Conservation (phyloP, 2,329 filamentous ascomycete species). For the Seiridium unicorne region DNA sequence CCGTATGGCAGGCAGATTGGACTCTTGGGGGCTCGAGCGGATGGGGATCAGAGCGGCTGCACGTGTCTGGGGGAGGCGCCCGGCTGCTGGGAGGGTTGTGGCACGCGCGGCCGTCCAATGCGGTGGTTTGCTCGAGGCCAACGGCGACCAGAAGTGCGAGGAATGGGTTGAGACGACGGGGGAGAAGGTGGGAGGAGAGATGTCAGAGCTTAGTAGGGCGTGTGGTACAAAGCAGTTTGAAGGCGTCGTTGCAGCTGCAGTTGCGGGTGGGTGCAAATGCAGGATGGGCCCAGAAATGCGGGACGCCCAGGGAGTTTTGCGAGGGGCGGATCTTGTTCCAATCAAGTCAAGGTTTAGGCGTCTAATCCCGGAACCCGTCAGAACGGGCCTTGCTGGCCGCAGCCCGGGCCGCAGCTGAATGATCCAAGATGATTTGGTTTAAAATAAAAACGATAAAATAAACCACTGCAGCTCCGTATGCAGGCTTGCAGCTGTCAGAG, state of each 20-base stretch:
- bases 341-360: slow-evolving; percentile 25
- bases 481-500: neutral
- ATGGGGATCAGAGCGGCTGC: too few relatives aligned
- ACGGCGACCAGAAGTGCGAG: neutral
- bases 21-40: neutral
- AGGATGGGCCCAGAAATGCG: neutral
- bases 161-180: neutral
- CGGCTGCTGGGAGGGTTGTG: too few relatives aligned
- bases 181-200: neutral
- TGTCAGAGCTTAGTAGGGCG: neutral
- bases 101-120: too few relatives aligned
- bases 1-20: neutral
- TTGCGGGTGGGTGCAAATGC: neutral
- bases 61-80: too few relatives aligned
- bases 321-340: slow-evolving; percentile 22
- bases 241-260: slow-evolving; percentile 6
- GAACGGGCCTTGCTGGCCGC: slow-evolving; percentile 26
- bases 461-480: slow-evolving; percentile 1
- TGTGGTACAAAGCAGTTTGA: slow-evolving; percentile 5
- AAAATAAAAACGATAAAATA: neutral
- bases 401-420: slow-evolving; percentile 32
- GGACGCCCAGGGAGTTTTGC: neutral
- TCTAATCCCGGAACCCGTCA: slow-evolving; percentile 29
- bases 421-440: slow-evolving; percentile 25
- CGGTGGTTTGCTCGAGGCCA: too few relatives aligned